phyloP scores from a whole-genome alignment of 2,329 filamentous ascomycete species.

The Neonectria sp. region DNA sequence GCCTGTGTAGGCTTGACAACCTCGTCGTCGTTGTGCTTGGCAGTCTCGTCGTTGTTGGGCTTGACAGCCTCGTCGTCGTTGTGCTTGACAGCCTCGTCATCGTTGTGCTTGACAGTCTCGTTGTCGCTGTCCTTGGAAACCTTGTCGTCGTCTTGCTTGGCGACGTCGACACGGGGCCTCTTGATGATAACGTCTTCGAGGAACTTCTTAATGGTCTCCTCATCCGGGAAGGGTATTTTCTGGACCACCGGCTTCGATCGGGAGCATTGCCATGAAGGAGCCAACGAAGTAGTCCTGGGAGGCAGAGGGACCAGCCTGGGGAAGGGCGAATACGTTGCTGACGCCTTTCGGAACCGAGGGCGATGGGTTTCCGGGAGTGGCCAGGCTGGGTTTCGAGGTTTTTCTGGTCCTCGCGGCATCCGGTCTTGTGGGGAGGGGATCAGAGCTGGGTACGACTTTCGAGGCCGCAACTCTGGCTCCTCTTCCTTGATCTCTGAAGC shows the following conservation, averaged over 20 bases:
- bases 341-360: slow-evolving; percentile 41
- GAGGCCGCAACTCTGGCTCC: slow-evolving; percentile 32
- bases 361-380: slow-evolving; percentile 45
- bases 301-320: slow-evolving; percentile 56
- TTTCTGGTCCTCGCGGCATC: slow-evolving; percentile 38
- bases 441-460: slow-evolving; percentile 52
- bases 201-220: slow-evolving; percentile 15
- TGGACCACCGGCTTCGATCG: slow-evolving; percentile 44
- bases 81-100: not conserved
- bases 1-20: not conserved
- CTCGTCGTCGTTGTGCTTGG: slow-evolving; percentile 16
- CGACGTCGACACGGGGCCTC: not conserved
- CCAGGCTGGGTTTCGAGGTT: slow-evolving; percentile 46
- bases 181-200: not conserved
- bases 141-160: not conserved
- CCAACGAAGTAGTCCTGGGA: slow-evolving; percentile 47
- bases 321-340: slow-evolving; percentile 59
- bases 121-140: not conserved
- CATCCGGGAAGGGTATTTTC: slow-evolving; percentile 50
- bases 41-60: slow-evolving; percentile 22
- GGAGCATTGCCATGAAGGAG: slow-evolving; percentile 50
- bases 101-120: not conserved
- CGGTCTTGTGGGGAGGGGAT: slow-evolving; percentile 50
- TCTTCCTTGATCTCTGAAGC: slow-evolving; percentile 24
- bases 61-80: not conserved